phyloP scores from a whole-genome alignment of 2,329 filamentous ascomycete genomes.

The Lasiodiplodia sp. region DNA sequence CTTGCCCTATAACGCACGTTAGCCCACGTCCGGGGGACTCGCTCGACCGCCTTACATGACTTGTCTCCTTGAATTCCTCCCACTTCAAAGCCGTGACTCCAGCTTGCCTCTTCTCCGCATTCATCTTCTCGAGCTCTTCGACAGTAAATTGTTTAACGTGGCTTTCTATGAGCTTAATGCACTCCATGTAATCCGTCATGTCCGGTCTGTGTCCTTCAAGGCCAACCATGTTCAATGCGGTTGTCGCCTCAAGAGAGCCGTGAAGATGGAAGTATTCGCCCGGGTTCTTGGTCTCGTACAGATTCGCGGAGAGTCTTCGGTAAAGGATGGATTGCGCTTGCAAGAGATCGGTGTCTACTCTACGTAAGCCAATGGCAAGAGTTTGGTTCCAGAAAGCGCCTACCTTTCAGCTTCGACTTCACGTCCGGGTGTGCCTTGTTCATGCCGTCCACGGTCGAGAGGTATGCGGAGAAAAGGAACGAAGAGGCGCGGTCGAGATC shows the following conservation, averaged over 20 bases:
- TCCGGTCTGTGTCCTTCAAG: conserved; percentile 68
- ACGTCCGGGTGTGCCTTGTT: conserved; percentile 52
- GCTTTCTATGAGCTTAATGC: conserved; percentile 51
- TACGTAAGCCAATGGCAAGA: conserved; percentile 31
- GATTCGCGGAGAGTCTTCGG: conserved; percentile 74
- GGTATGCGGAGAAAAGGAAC: conserved; percentile 66
- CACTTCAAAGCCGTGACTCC: conserved; percentile 52
- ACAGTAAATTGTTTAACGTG: conserved; percentile 50
- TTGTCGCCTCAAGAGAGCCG: conserved; percentile 75
- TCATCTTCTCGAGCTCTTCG: conserved; percentile 52
- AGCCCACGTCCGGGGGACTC: neutral
- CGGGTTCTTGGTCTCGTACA: conserved; percentile 71
- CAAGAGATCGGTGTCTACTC: conserved; percentile 73
- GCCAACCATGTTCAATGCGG: conserved; percentile 74
- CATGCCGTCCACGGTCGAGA: conserved; percentile 63
- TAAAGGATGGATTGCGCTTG: conserved; percentile 75
- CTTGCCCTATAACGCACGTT: conserved; percentile 45
- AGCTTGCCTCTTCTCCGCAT: conserved; percentile 50
- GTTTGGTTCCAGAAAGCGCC: conserved; percentile 1
- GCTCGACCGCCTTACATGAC: conserved; percentile 44
- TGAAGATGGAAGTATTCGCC: conserved; percentile 79
- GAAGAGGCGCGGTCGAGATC: conserved; percentile 62
- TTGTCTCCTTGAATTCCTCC: conserved; percentile 49
- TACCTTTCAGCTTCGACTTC: conserved; percentile 55
- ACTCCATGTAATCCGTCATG: conserved; percentile 57